Conservation (phyloP, 2,329 filamentous ascomycete species). For the Macroventuria anomochaeta region DNA sequence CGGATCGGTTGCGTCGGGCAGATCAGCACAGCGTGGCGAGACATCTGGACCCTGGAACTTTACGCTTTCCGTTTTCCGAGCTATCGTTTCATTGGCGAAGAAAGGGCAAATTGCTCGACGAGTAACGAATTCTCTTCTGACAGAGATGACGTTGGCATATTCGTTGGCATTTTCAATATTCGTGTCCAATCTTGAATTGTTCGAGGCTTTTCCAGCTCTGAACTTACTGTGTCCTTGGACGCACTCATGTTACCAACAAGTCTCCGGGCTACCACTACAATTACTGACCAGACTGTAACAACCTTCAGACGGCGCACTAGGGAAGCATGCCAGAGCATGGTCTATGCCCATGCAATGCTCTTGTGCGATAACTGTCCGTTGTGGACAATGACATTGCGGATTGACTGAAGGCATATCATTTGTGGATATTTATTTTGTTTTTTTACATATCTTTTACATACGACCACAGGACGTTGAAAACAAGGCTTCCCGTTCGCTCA, state of each 20-base stretch:
- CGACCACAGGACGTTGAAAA: background rate
- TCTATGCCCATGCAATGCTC: too few relatives aligned
- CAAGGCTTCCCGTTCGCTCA: conserved; percentile 1
- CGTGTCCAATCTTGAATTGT: too few relatives aligned
- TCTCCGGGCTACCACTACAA: too few relatives aligned
- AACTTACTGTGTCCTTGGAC: too few relatives aligned
- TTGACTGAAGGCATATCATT: too few relatives aligned
- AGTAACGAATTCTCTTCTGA: background rate
- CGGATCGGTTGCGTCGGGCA: conserved; percentile 15
- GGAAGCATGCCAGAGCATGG: too few relatives aligned
- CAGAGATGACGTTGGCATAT: background rate
- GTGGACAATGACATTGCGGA: too few relatives aligned
- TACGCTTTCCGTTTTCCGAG: conserved; percentile 10
- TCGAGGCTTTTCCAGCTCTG: too few relatives aligned
- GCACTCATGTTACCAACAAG: too few relatives aligned
- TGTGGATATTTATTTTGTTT: background rate
- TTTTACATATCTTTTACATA: background rate
- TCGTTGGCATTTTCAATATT: background rate
- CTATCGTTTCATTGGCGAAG: conserved; percentile 2
- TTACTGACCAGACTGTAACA: too few relatives aligned
- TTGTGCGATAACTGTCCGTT: too few relatives aligned
- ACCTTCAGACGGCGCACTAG: too few relatives aligned
- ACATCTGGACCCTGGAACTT: conserved; percentile 11
- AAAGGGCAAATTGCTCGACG: background rate
- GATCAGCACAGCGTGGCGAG: conserved; percentile 21